Base-by-base conservation (phyloP, 1,284 basidiomycete species). In the Blastosporella zonata region DNA sequence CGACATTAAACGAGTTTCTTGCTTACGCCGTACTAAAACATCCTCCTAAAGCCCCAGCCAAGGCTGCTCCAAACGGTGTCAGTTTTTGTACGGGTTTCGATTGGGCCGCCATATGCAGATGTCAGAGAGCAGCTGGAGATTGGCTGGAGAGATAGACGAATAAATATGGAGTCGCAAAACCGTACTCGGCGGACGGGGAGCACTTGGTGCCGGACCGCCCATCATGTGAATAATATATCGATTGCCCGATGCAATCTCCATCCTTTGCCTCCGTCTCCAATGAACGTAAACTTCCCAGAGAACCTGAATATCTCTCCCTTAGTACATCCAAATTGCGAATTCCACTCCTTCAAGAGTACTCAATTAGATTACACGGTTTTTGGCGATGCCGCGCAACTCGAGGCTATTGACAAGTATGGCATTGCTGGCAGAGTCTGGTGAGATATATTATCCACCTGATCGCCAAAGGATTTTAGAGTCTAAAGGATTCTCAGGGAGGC, bases 31-130 rank as follows among this genome's bases (percentile, higher is more conserved):
- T 93, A 57, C 88, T 88, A 67, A 96, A 91, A 62, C 93, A 91
- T 44, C 89, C 95, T 46, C 96, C 94, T 41, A 99, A 78, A 3
- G 97, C 97, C 7, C 96, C 96, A 37, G 94, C 93, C 45, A 99
- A 75, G 3, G 96, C 96, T 60, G 92, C 85, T 6, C 90, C 94
- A 60, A 98, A 88, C 0, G 96, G 92, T 0, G 94, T 96, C 46
- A 97, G 73, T 59, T 86, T 67, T 43, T 68, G 64, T 12, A 74
- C 72, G 22, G 78, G 77, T 67, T 84, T 83, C 39, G 82, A 78
- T 64, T 79, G 77, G 13, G 66, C 66, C 47, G 79, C 63, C 81
- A 85, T 85, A 28, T 31, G 12, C 35, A 25, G 35, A 15, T 15
- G 29, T 40, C 56, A 55, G 42, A 49, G 38, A 33, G 31, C 47